Percentiles rank a stretch among this genome's conserved stretches.
Evolutionary conservation across 805 yeast genomes (phyloP).

Genomic region (Candida jianshihensis): DNA sequence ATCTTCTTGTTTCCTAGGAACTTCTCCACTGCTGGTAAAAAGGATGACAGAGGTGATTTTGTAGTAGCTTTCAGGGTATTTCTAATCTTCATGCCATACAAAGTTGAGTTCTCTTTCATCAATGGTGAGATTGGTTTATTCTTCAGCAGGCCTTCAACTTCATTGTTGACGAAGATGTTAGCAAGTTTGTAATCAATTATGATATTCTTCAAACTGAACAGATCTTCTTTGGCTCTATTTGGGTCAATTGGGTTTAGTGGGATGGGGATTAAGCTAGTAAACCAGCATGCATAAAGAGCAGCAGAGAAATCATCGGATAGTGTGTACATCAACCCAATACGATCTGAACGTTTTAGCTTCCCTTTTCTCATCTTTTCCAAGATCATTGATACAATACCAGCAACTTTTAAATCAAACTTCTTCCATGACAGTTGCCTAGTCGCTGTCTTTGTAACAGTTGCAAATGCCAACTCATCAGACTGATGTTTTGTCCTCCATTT

Average conservation of each 20-base stretch:
- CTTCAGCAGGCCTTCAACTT: conserved; percentile 62
- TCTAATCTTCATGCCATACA: conserved; percentile 46
- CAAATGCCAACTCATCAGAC: conserved; percentile 75
- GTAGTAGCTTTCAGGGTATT: conserved; percentile 56
- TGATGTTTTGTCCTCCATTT: conserved; percentile 71
- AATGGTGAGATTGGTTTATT: conserved; percentile 57
- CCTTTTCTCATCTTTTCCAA: conserved; percentile 67
- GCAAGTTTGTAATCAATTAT: conserved; percentile 65
- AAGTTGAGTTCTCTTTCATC: conserved; percentile 37
- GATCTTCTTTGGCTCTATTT: conserved; percentile 64
- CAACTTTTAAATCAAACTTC: conserved; percentile 68
- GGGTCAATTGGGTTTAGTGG: conserved; percentile 70
- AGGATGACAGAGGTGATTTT: conserved; percentile 17
- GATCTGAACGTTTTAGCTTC: conserved; percentile 57
- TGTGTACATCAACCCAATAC: conserved; percentile 76
- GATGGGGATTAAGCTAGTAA: conserved; percentile 72
- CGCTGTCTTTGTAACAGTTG: conserved; percentile 34
- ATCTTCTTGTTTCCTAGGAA: conserved; percentile 15
- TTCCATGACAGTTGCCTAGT: conserved; percentile 67
- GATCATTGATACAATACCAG: conserved; percentile 67
- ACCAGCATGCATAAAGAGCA: conserved; percentile 79
- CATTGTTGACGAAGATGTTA: conserved; percentile 72
- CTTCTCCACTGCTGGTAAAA: conserved; percentile 10
- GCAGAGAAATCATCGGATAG: conserved; percentile 81
- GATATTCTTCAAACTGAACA: conserved; percentile 55